Conservation (phyloP, 768 basidiomycete species). For the Suillus discolor region DNA sequence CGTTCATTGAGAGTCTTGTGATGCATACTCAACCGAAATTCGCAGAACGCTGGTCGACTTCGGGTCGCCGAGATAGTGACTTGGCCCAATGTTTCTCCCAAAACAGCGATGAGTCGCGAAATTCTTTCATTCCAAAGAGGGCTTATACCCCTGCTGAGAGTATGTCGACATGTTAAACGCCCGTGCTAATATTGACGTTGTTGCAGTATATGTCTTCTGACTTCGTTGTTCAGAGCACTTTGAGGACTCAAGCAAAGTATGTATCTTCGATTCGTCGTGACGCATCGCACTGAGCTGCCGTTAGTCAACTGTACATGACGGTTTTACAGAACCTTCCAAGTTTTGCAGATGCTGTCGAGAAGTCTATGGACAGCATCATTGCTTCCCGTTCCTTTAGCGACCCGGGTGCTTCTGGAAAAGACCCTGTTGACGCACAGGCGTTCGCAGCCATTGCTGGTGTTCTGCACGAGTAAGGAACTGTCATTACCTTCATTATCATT, state of each 20-base stretch:
- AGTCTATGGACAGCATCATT: slow-evolving; percentile 39
- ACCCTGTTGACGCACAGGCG: slow-evolving; percentile 41
- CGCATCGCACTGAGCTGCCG: slow-evolving; percentile 4
- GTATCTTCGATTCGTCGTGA: slow-evolving; percentile 12
- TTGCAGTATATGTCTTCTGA: slow-evolving; percentile 60
- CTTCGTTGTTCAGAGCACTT: slow-evolving; percentile 57
- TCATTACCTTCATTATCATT: background rate
- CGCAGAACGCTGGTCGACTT: slow-evolving; percentile 51
- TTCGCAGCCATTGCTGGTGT: slow-evolving; percentile 49
- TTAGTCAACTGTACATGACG: slow-evolving; percentile 47
- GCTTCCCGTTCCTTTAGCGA: slow-evolving; percentile 35
- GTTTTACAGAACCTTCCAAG: slow-evolving; percentile 48
- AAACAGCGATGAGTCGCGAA: slow-evolving; percentile 35
- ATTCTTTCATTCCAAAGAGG: slow-evolving; percentile 62
- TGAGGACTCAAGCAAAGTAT: slow-evolving; percentile 54
- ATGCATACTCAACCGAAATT: background rate
- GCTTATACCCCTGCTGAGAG: slow-evolving; percentile 55
- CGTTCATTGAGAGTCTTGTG: slow-evolving; percentile 10
- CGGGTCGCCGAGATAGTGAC: slow-evolving; percentile 52
- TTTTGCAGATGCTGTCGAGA: slow-evolving; percentile 43
- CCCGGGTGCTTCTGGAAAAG: slow-evolving; percentile 18
- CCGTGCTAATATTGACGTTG: slow-evolving; percentile 3
- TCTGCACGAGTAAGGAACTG: slow-evolving; percentile 49
- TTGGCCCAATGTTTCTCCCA: slow-evolving; percentile 44
- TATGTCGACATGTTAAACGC: slow-evolving; percentile 21